Percentiles rank a stretch among this genome's conserved stretches.
phyloP scores from a whole-genome alignment of 2,329 filamentous ascomycete genomes.

The Botrytis aclada region DNA sequence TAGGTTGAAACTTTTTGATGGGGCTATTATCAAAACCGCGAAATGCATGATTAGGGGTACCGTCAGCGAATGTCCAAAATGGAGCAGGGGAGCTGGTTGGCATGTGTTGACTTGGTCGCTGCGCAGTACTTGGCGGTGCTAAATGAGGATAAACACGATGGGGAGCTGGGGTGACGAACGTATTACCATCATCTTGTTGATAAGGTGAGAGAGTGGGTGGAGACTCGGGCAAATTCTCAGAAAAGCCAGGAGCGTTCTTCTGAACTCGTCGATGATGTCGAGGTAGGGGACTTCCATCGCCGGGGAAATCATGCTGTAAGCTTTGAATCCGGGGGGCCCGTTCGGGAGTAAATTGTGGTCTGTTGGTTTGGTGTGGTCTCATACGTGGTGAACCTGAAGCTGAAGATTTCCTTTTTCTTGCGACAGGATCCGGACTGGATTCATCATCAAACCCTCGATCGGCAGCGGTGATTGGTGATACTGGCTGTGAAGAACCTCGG shows the following conservation, averaged over 20 bases:
- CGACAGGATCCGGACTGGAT: slow-evolving; percentile 48
- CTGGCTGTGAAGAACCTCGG: slow-evolving; percentile 66
- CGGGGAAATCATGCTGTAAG: slow-evolving; percentile 31
- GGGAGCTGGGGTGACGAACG: slow-evolving; percentile 70
- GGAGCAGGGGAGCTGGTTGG: slow-evolving; percentile 81
- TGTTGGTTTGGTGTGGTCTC: slow-evolving; percentile 46
- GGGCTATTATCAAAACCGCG: slow-evolving; percentile 56
- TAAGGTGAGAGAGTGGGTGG: slow-evolving; percentile 59
- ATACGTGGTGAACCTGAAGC: slow-evolving; percentile 54
- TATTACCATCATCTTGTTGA: slow-evolving; percentile 56
- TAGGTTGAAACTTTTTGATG: slow-evolving; percentile 44
- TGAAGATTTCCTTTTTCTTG: slow-evolving; percentile 56
- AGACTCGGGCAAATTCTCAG: slow-evolving; percentile 54
- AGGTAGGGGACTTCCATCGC: slow-evolving; percentile 60
- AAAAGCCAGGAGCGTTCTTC: slow-evolving; percentile 46
- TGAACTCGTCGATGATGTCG: slow-evolving; percentile 48
- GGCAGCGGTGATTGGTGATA: slow-evolving; percentile 57
- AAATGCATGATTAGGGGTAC: slow-evolving; percentile 59
- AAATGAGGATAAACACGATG: slow-evolving; percentile 70
- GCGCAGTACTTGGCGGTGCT: slow-evolving; percentile 75
- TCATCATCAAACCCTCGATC: slow-evolving; percentile 56
- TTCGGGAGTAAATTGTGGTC: slow-evolving; percentile 55
- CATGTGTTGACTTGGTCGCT: slow-evolving; percentile 80
- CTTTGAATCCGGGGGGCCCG: slow-evolving; percentile 44
- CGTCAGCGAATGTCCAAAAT: slow-evolving; percentile 82